Evolutionary conservation across 164 flowering plant species (phyloP).

Genomic region (grape (Vitis vinifera)): ASM3070453v1 NC_081823.1:35501-36000

Average conservation of each 20-base stretch:
- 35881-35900: too few relatives aligned
- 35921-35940: too few relatives aligned
- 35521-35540: constrained; percentile 93
- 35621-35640: background rate
- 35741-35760: background rate
- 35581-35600: constrained; percentile 85
- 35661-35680: background rate
- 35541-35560: constrained; percentile 83
- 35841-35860: too few relatives aligned
- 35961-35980: too few relatives aligned
- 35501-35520: constrained; percentile 64
- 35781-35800: too few relatives aligned
- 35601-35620: constrained; percentile 79
- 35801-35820: background rate
- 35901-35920: too few relatives aligned
- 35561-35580: constrained; percentile 72
- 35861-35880: too few relatives aligned
- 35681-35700: too few relatives aligned
- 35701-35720: too few relatives aligned
- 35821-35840: background rate
- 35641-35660: background rate
- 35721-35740: background rate
- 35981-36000: too few relatives aligned
- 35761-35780: too few relatives aligned
- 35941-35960: too few relatives aligned